Evolutionary conservation across 1,139 yeast genomes (phyloP).

Genomic region (Yamadazyma sp.): DNA sequence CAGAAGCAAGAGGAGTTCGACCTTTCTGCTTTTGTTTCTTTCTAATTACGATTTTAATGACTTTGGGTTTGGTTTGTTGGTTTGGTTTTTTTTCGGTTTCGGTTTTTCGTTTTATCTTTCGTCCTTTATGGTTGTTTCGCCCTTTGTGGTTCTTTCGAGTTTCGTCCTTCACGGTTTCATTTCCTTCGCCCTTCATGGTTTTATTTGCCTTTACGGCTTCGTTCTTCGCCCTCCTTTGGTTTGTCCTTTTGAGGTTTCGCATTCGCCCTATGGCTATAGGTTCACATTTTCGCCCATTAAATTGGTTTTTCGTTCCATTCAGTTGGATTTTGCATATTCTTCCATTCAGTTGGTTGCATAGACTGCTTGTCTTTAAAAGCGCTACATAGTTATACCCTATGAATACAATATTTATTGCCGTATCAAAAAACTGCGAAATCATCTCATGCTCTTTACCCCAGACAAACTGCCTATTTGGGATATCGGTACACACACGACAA

Average conservation of each 20-base stretch:
- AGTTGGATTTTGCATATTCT: slow-evolving; percentile 3
- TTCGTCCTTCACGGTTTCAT: slow-evolving; percentile 8
- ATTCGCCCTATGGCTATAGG: slow-evolving; percentile 8
- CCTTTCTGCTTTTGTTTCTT: slow-evolving; percentile 30
- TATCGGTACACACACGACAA: background rate
- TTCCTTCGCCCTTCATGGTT: slow-evolving; percentile 6
- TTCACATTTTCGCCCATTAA: slow-evolving; percentile 8
- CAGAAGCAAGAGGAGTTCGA: slow-evolving; percentile 32
- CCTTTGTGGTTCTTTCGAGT: slow-evolving; percentile 1
- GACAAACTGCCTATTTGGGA: slow-evolving; percentile 4
- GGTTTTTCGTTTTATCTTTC: background rate
- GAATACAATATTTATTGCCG: slow-evolving; percentile 1
- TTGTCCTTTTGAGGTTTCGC: slow-evolving; percentile 12
- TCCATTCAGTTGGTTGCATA: slow-evolving; percentile 7
- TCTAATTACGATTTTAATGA: slow-evolving; percentile 12
- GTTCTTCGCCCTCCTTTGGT: slow-evolving; percentile 6
- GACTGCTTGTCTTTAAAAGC: slow-evolving; percentile 1
- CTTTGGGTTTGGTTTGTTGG: slow-evolving; percentile 2
- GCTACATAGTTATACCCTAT: background rate
- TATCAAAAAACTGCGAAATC: background rate
- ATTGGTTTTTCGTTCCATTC: slow-evolving; percentile 4
- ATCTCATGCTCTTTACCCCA: slow-evolving; percentile 5
- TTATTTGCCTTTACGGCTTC: slow-evolving; percentile 7
- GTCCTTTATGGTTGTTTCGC: background rate
- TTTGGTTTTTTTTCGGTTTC: slow-evolving; percentile 3